phyloP scores from a whole-genome alignment of 176 grass and related monocot species.

The Dendrocalamus sinicus region DNA sequence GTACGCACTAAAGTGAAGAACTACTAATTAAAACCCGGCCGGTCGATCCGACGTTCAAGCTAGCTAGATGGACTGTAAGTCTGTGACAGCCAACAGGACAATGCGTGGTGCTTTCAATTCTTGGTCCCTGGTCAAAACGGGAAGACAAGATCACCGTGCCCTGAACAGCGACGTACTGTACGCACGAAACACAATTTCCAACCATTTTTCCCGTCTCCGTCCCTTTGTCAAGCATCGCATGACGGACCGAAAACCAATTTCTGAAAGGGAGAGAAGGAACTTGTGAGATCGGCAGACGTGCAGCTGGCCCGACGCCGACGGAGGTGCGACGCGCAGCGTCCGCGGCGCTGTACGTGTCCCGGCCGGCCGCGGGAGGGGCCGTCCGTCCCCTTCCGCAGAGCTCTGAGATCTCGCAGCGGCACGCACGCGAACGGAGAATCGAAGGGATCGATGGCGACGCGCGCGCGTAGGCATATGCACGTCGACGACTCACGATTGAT shows the following conservation, averaged over 20 bases:
- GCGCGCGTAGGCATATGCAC: neutral
- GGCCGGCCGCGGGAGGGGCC: neutral
- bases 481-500: slow-evolving; percentile 17
- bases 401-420: neutral
- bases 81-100: neutral
- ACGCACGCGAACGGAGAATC: neutral
- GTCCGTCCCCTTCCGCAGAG: neutral
- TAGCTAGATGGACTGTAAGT: neutral
- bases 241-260: neutral
- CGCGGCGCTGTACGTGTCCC: slow-evolving; percentile 27
- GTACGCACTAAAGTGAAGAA: neutral
- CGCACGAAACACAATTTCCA: neutral
- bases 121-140: slow-evolving; percentile 37
- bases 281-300: neutral
- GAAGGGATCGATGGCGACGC: slow-evolving; percentile 33
- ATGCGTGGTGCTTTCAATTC: slow-evolving; percentile 25
- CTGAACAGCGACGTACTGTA: neutral
- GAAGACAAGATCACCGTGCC: neutral
- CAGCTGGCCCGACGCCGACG: slow-evolving; percentile 41
- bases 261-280: neutral
- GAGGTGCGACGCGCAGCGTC: neutral
- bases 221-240: neutral
- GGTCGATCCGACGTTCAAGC: neutral
- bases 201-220: neutral
- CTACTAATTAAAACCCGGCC: neutral